Evolutionary conservation across 2,329 filamentous ascomycete genomes (phyloP).

Genomic region (Arthroderma sp.): DNA sequence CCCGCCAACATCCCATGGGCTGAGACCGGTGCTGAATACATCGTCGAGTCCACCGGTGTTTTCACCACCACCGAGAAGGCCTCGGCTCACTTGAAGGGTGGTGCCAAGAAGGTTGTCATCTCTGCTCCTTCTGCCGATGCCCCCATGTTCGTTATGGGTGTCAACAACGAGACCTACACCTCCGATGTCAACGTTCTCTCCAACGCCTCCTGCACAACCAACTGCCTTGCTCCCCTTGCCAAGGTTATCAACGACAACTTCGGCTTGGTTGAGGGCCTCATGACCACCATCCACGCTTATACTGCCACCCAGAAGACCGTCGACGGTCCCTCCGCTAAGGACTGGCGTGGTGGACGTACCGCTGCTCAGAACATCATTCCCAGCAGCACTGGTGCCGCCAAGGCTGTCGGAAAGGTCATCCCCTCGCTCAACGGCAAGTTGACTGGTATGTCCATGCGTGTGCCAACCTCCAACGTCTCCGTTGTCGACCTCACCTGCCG

Average conservation of each 20-base stretch:
- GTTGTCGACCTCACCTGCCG: conserved; percentile 95
- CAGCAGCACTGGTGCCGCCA: conserved; percentile 96
- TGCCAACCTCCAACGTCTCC: conserved; percentile 96
- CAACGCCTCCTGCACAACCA: conserved; percentile 99
- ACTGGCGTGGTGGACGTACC: conserved; percentile 98
- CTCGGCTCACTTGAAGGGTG: conserved; percentile 82
- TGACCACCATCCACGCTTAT: conserved; percentile 99
- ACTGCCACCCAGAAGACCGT: conserved; percentile 99
- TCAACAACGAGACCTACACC: conserved; percentile 92
- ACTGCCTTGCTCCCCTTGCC: conserved; percentile 97
- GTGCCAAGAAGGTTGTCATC: conserved; percentile 93
- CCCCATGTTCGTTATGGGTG: conserved; percentile 99
- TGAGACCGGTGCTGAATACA: conserved; percentile 77
- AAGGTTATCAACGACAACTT: conserved; percentile 99
- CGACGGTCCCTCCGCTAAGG: conserved; percentile 93
- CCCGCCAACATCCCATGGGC: conserved; percentile 81
- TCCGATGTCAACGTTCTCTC: conserved; percentile 85
- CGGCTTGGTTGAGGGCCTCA: conserved; percentile 93
- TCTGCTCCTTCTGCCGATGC: conserved; percentile 54
- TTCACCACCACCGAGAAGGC: conserved; percentile 99
- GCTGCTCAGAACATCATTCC: conserved; percentile 99
- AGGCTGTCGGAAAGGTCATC: conserved; percentile 99
- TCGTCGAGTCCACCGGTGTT: conserved; percentile 96
- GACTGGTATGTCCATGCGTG: conserved; percentile 99
- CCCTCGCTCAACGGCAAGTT: conserved; percentile 97